Evolutionary conservation across 2,329 filamentous ascomycete species (phyloP).

Genomic region (Sporothrix globosa): DNA sequence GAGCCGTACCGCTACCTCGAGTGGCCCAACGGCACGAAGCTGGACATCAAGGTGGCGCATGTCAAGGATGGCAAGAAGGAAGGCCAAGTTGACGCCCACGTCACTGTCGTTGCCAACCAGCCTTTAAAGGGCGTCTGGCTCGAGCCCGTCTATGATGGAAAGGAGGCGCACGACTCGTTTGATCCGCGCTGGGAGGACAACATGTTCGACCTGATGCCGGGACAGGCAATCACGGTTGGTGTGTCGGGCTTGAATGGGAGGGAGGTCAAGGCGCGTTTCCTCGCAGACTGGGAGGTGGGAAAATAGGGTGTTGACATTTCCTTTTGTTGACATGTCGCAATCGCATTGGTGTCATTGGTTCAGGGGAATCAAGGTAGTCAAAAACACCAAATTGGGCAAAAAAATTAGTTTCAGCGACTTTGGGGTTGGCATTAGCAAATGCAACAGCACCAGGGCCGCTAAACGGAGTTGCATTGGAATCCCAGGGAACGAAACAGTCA

Average conservation of each 20-base stretch:
- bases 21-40: slow-evolving; percentile 46
- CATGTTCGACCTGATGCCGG: slow-evolving; percentile 29
- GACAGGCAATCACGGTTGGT: not conserved
- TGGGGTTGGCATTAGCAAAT: not conserved
- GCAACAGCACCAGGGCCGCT: not conserved
- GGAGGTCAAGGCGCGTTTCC: slow-evolving; percentile 1
- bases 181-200: slow-evolving; percentile 30
- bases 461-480: not conserved
- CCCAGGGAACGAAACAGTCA: not conserved
- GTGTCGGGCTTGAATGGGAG: slow-evolving; percentile 17
- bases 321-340: not conserved
- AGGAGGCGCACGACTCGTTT: not conserved
- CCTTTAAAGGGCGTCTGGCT: slow-evolving; percentile 25
- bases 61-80: not conserved
- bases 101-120: slow-evolving; percentile 18
- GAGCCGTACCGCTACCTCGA: slow-evolving; percentile 72
- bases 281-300: slow-evolving; percentile 22
- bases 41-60: slow-evolving; percentile 45
- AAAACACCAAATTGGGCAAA: not conserved
- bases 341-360: not conserved
- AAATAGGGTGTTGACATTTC: not conserved
- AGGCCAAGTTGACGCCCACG: not conserved
- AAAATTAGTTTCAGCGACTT: not conserved
- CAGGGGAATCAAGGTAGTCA: not conserved
- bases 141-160: slow-evolving; percentile 26